Conservation (phyloP, 139 green algal species). For the Astrephomene gubernaculifera region DNA sequence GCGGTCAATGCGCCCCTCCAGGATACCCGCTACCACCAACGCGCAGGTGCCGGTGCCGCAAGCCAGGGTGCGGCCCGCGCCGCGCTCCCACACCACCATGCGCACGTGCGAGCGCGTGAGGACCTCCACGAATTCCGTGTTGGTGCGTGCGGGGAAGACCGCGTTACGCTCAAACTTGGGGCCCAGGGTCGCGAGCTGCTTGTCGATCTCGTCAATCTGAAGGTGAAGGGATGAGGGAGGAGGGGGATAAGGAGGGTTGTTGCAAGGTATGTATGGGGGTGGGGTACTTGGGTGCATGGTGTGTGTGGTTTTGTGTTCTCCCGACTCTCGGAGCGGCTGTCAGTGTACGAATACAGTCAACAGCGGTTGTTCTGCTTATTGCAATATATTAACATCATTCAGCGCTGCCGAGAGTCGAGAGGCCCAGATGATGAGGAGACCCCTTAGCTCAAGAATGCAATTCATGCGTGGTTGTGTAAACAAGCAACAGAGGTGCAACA, state of each 20-base stretch:
- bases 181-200: slow-evolving; percentile 70
- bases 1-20: slow-evolving; percentile 90
- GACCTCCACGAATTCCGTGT: slow-evolving; percentile 96
- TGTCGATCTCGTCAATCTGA: slow-evolving; percentile 84
- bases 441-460: neutral
- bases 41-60: slow-evolving; percentile 98
- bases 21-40: slow-evolving; percentile 94
- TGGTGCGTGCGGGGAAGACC: slow-evolving; percentile 93
- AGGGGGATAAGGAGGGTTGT: too few relatives aligned
- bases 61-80: slow-evolving; percentile 94
- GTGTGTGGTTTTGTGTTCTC: too few relatives aligned
- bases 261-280: neutral
- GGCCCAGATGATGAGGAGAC: neutral
- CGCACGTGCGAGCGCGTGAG: slow-evolving; percentile 79
- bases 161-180: slow-evolving; percentile 93
- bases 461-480: too few relatives aligned
- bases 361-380: slow-evolving; percentile 51
- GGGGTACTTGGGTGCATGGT: too few relatives aligned
- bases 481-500: too few relatives aligned
- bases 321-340: too few relatives aligned
- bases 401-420: too few relatives aligned
- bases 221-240: neutral
- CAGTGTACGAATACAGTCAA: slow-evolving; percentile 65
- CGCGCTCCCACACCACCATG: slow-evolving; percentile 98
- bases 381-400: slow-evolving; percentile 56